A percentile compares a stretch with the other conserved stretches of the same genome.
Evolutionary conservation across 129 eudicot genomes (phyloP).

Genomic region (Escallonia herrerae): DNA sequence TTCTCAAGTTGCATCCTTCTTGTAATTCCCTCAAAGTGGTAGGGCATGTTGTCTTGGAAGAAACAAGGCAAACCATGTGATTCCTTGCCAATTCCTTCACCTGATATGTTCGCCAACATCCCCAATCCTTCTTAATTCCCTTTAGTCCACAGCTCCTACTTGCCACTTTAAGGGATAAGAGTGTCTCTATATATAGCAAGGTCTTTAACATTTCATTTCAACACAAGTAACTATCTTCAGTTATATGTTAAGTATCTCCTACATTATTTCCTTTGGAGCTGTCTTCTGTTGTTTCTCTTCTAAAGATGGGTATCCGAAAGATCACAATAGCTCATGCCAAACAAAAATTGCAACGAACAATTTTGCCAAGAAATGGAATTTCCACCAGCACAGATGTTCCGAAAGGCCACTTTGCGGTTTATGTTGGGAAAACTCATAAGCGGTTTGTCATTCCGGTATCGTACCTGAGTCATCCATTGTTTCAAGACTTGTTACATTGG

Average conservation of each 20-base stretch:
- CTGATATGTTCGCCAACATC: constrained; percentile 21
- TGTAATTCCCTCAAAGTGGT: constrained; percentile 24
- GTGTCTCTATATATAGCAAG: constrained; percentile 13
- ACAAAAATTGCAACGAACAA: constrained; percentile 46
- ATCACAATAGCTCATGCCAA: constrained; percentile 40
- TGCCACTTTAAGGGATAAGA: constrained; percentile 1
- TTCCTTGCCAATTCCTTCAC: constrained; percentile 20
- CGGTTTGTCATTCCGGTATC: constrained; percentile 45
- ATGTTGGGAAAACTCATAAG: constrained; percentile 39
- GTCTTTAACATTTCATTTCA: background rate
- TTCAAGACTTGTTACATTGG: constrained; percentile 48
- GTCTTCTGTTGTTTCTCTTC: background rate
- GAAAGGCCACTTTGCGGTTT: constrained; percentile 50
- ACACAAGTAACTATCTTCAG: background rate
- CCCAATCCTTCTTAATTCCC: background rate
- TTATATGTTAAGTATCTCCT: background rate
- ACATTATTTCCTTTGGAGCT: too few relatives aligned
- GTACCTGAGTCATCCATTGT: constrained; percentile 47
- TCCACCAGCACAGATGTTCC: constrained; percentile 24
- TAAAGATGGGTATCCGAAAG: constrained; percentile 31
- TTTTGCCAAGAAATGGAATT: constrained; percentile 34
- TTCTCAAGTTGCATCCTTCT: constrained; percentile 9
- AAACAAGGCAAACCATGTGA: constrained; percentile 63
- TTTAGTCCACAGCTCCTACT: background rate
- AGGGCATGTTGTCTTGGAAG: constrained; percentile 40